Evolutionary conservation across 2,329 filamentous ascomycete genomes (phyloP), one percentile per base, ranked within the genome.

Genomic region (Trichoderma pleuroti): DNA sequence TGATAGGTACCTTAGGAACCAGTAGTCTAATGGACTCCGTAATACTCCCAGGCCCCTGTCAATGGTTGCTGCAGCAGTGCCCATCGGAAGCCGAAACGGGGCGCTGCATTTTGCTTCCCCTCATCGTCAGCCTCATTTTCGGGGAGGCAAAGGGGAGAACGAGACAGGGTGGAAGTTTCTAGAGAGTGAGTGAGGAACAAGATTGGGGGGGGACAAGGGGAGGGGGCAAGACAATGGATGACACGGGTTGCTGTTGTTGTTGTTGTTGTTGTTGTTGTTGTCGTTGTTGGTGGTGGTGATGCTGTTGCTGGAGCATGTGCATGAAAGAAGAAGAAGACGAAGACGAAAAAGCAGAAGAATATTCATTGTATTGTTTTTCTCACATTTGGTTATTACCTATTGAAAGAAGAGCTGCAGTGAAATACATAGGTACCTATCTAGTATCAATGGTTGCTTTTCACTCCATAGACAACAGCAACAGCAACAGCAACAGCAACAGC

Each of bases 41-140:
- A 21, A n/a, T n/a, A n/a, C n/a, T n/a, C n/a, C n/a, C n/a, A n/a
- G n/a, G n/a, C 36, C 64, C 52, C 64, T 68, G 64, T 67, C 52
- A 21, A 32, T 26, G 64, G 60, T 18, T 16, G 30, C 68, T 57
- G 67, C 59, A 70, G 57, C 66, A 42, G 54, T 68, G 66, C 67
- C 67, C 67, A 64, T 46, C 60, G 67, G 57, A 24, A 24, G 30
- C 26, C 56, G 26, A 46, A 46, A 39, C 30, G 59, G 67, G 59
- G 67, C 52, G 21, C 46, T 64, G 49, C 28, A 49, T 60, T n/a
- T 46, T 6, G 26, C 1, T 65, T 57, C 68, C 68, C 68, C 68
- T 70, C 68, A 57, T 70, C 68, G 46, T 70, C 68, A 65, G 68
- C 68, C 68, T 70, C 52, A 60, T 70, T 16, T 16, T 32, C 39